These are phyloP conservation scores for Aspergillus piperis DNA, from an alignment of 2,329 filamentous ascomycete genomes.

Conservation along the genomic window DNA sequence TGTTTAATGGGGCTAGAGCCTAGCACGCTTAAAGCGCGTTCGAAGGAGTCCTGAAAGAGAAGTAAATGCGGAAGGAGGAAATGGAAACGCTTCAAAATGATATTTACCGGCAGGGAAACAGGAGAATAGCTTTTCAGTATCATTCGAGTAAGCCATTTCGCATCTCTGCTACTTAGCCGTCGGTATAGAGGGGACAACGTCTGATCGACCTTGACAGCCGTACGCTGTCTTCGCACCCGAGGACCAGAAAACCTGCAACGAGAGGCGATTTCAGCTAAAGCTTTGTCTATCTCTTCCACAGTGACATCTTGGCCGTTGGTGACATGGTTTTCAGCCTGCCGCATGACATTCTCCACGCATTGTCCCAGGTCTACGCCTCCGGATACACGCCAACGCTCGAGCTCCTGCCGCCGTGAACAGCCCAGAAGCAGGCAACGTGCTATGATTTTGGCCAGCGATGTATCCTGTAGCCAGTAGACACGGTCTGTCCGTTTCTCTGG, in stretches of 20 bases:
- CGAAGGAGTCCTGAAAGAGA: constrained; percentile 68
- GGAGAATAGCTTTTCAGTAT: constrained; percentile 76
- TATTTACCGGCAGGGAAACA: constrained; percentile 59
- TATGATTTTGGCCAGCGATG: constrained; percentile 66
- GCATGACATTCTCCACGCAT: constrained; percentile 68
- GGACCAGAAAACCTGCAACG: constrained; percentile 70
- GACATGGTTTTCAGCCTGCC: constrained; percentile 55
- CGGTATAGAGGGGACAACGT: constrained; percentile 60
- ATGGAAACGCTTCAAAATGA: constrained; percentile 65
- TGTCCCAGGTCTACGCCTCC: constrained; percentile 68
- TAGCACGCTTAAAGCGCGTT: constrained; percentile 60
- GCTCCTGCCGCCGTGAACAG: constrained; percentile 59
- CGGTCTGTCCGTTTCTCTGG: constrained; percentile 76
- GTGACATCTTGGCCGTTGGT: constrained; percentile 52
- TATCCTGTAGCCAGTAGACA: constrained; percentile 69
- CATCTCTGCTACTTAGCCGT: constrained; percentile 65
- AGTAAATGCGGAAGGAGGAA: constrained; percentile 69
- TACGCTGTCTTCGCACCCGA: constrained; percentile 51
- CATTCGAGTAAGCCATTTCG: constrained; percentile 84
- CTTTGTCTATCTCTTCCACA: constrained; percentile 70
- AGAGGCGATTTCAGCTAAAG: constrained; percentile 68
- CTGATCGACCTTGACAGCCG: constrained; percentile 45
- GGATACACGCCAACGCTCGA: constrained; percentile 63
- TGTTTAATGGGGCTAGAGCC: constrained; percentile 37
- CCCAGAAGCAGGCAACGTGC: constrained; percentile 67